These are phyloP conservation scores for Periconia sp. DNA, from an alignment of 2,329 filamentous ascomycete genomes.

Conservation along the genomic window DNA sequence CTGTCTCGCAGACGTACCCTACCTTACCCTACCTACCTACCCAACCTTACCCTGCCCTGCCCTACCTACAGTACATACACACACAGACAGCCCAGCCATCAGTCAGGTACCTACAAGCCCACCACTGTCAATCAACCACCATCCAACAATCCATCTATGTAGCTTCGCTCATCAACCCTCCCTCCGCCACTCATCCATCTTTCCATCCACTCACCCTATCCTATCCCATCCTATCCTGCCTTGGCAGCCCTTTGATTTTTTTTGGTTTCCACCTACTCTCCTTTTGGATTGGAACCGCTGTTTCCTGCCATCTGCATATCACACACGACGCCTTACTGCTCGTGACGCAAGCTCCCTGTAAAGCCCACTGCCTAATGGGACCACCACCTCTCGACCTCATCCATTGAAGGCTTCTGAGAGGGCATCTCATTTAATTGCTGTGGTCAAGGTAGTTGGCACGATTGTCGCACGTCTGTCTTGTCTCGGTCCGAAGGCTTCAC, in stretches of 20 bases:
- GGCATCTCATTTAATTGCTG: constrained; percentile 7
- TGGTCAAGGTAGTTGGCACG: constrained; percentile 16
- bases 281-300: constrained; percentile 15
- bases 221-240: not conserved
- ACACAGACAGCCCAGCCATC: too few relatives aligned
- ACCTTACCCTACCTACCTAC: constrained; percentile 11
- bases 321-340: constrained; percentile 15
- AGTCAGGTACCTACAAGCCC: too few relatives aligned
- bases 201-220: not conserved
- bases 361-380: constrained; percentile 20
- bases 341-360: constrained; percentile 25
- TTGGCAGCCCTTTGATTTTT: constrained; percentile 26
- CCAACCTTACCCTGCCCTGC: too few relatives aligned
- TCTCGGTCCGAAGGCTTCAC: constrained; percentile 41
- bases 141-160: too few relatives aligned
- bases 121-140: too few relatives aligned
- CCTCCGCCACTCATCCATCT: not conserved
- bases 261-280: constrained; percentile 31
- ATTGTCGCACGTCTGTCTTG: constrained; percentile 38
- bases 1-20: too few relatives aligned
- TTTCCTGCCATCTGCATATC: constrained; percentile 1
- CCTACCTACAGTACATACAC: constrained; percentile 2
- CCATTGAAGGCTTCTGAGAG: constrained; percentile 21
- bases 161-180: not conserved
- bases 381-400: constrained; percentile 17